phyloP scores from a whole-genome alignment of 2,329 filamentous ascomycete genomes.

The Fusarium nelsonii region DNA sequence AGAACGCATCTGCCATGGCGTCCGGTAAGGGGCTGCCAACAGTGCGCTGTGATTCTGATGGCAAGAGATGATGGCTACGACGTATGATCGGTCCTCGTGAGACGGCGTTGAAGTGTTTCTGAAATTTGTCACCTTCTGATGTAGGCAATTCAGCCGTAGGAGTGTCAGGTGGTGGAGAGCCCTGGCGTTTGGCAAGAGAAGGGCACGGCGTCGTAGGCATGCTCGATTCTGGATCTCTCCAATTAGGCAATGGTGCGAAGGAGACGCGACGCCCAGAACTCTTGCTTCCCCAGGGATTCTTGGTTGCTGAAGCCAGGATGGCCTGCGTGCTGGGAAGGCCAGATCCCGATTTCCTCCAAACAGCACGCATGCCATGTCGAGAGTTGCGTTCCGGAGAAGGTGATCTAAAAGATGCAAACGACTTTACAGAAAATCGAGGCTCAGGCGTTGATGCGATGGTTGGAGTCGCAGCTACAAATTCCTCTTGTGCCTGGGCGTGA shows the following conservation, averaged over 20 bases:
- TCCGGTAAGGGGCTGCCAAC: conserved; percentile 42
- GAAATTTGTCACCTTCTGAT: conserved; percentile 56
- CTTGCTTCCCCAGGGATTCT: conserved; percentile 51
- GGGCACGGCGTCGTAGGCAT: conserved; percentile 22
- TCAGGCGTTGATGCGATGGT: conserved; percentile 57
- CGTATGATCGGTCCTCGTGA: conserved; percentile 51
- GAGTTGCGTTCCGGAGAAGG: conserved; percentile 59
- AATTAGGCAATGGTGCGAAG: conserved; percentile 53
- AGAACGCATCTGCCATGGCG: conserved; percentile 46
- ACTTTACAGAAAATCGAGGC: conserved; percentile 62
- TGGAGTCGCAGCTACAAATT: not conserved
- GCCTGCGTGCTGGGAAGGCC: conserved; percentile 52
- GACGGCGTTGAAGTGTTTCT: conserved; percentile 62
- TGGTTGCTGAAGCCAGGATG: conserved; percentile 53
- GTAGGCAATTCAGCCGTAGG: conserved; percentile 52
- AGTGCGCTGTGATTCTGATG: conserved; percentile 56
- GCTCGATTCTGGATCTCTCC: conserved; percentile 35
- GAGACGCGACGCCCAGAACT: conserved; percentile 52
- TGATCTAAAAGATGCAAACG: conserved; percentile 66
- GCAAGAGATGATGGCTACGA: conserved; percentile 53
- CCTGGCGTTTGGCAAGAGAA: conserved; percentile 40
- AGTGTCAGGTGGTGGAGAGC: conserved; percentile 60
- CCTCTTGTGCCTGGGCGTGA: conserved; percentile 19
- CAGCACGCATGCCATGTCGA: conserved; percentile 26
- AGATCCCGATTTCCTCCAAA: conserved; percentile 41